phyloP scores from a whole-genome alignment of 768 basidiomycete species.

The Asterophora parasitica region DNA sequence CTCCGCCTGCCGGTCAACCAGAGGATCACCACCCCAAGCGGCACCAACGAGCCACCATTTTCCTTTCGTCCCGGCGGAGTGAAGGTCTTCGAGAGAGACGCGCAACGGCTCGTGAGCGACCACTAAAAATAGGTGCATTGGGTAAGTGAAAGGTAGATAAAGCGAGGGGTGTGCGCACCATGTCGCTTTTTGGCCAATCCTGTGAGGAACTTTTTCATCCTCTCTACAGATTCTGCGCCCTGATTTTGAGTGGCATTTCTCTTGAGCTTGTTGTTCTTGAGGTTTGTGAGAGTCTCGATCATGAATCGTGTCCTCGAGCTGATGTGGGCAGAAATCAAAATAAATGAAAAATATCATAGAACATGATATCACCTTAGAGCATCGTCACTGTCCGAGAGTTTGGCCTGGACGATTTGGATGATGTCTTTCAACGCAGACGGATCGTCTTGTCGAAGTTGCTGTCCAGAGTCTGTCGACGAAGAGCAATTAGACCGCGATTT shows the following conservation, averaged over 20 bases:
- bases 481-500: background rate
- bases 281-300: conserved; percentile 87
- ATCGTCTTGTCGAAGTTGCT: conserved; percentile 88
- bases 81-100: conserved; percentile 81
- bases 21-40: conserved; percentile 91
- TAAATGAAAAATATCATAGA: background rate
- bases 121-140: conserved; percentile 37
- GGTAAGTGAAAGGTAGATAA: background rate
- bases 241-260: conserved; percentile 59
- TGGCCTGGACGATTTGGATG: conserved; percentile 72
- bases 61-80: conserved; percentile 76
- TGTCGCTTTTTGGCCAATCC: conserved; percentile 74
- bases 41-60: conserved; percentile 99
- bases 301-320: conserved; percentile 94
- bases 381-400: conserved; percentile 49
- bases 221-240: conserved; percentile 69
- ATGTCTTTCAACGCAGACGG: conserved; percentile 91
- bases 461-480: conserved; percentile 69
- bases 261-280: conserved; percentile 88
- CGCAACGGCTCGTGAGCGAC: conserved; percentile 82
- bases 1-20: conserved; percentile 61
- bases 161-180: conserved; percentile 36
- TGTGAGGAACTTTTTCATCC: conserved; percentile 85
- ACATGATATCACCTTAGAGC: conserved; percentile 42
- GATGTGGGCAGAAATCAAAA: conserved; percentile 4